Evolutionary conservation across 352 stramenopile genomes (phyloP), one percentile per base, ranked within the genome.

Genomic region (Plasmopara muralis): DNA sequence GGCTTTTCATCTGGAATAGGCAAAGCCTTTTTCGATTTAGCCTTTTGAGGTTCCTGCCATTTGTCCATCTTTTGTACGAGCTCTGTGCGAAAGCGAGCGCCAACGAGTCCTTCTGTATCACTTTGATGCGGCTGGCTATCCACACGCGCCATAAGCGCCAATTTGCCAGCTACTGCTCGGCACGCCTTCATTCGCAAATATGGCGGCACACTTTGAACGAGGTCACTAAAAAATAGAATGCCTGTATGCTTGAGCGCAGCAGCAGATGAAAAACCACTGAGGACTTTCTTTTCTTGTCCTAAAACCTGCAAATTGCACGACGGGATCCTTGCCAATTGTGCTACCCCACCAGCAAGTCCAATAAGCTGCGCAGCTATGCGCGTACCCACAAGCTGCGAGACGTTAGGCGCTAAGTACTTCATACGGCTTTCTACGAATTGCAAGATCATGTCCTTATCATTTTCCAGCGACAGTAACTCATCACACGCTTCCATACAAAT

Each of bases 301-400:
- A 99, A 68, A 18, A 97, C 85, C 72, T 98, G 95, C 12, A 99
- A 66, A 57, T 99, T 99, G 62, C 96, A 99, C 37, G 93, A 85
- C 38, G 97, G 97, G 53, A 99, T 98, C 16, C 87, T 86, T 15
- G 87, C 78, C 12, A 99, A 72, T 44, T 97, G 74, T 3, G 81
- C 80, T 14, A 99, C 74, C 31, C 97, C 96, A 29, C 97, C 97
- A 8, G 94, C 93, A 33, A 98, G 68, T 15, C 85, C 95, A 4
- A 99, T 67, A 6, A 99, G 62, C 66, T 96, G 77, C 20, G 96
- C 96, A 5, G 96, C 93, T 34, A 98, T 93, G 13, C 87, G 75
- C 29, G 95, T 94, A 5, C 96, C 96, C n/a, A 99, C 76, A 4
- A 99, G 64, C 34, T 93, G 83, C 18, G 87, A 95, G 6, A 96